Evolutionary conservation across 192 early-diverging fungal genomes (phyloP).

Genomic region (Rhizophagus clarus): DNA sequence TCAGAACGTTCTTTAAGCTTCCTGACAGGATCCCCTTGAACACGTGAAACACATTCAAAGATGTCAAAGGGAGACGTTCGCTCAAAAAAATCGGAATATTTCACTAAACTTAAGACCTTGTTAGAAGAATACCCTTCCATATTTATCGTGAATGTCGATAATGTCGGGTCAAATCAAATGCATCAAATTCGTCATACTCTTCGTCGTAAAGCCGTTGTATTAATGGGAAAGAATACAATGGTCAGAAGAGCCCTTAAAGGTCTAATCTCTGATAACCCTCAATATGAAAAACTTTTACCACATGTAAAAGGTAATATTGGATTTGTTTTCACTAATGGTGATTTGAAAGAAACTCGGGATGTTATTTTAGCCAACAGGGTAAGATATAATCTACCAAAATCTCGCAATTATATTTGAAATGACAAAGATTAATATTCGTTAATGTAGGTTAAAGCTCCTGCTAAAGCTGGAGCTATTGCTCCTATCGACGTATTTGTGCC

Average conservation of each 20-base stretch:
- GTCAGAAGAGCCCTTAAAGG: slow-evolving; percentile 81
- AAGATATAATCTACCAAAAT: slow-evolving; percentile 30
- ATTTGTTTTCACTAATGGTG: slow-evolving; percentile 99
- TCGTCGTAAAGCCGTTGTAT: slow-evolving; percentile 88
- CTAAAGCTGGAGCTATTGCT: slow-evolving; percentile 92
- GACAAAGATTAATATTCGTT: not conserved
- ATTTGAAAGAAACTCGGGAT: slow-evolving; percentile 94
- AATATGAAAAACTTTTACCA: slow-evolving; percentile 82
- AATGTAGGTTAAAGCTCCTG: slow-evolving; percentile 71
- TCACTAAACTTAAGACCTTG: slow-evolving; percentile 85
- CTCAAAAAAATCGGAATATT: slow-evolving; percentile 94
- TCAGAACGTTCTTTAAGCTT: slow-evolving; percentile 34
- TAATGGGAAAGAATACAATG: slow-evolving; percentile 99
- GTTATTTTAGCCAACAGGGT: slow-evolving; percentile 93
- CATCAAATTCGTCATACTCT: slow-evolving; percentile 93
- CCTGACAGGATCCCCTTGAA: slow-evolving; percentile 62
- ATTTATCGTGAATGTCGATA: slow-evolving; percentile 99
- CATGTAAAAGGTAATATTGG: slow-evolving; percentile 95
- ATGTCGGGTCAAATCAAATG: slow-evolving; percentile 99
- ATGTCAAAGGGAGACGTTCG: slow-evolving; percentile 98
- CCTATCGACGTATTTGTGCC: slow-evolving; percentile 93
- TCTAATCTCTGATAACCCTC: slow-evolving; percentile 72
- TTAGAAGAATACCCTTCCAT: slow-evolving; percentile 94
- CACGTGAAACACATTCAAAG: slow-evolving; percentile 52
- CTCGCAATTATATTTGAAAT: not conserved